Percentiles rank a stretch among this genome's conserved stretches.
phyloP scores from a whole-genome alignment of 345 rosid genomes.

The Eucalyptus cloeziana region DNA sequence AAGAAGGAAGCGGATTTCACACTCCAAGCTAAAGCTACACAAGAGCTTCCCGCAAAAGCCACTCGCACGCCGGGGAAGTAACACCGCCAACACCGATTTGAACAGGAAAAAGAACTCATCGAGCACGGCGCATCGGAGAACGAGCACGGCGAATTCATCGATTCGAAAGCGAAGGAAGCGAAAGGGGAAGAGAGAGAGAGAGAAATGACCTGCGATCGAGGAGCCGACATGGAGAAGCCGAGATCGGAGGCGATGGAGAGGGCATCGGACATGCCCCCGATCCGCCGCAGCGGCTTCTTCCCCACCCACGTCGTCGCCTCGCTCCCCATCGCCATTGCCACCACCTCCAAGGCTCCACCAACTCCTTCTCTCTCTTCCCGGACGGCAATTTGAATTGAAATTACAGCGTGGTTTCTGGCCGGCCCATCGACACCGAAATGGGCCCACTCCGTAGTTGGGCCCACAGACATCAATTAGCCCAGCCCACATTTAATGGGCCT shows the following conservation, averaged over 20 bases:
- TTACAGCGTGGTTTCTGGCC: neutral
- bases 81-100: neutral
- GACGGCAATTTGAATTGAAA: neutral
- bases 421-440: neutral
- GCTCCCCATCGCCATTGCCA: constrained; percentile 62
- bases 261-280: constrained; percentile 96
- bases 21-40: neutral
- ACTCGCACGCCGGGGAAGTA: neutral
- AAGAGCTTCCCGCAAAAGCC: neutral
- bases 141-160: neutral
- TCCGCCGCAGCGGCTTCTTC: constrained; percentile 82
- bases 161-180: neutral
- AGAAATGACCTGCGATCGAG: constrained; percentile 62
- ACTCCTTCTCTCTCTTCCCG: neutral
- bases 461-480: neutral
- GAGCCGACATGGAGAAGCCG: constrained; percentile 68
- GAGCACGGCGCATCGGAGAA: neutral
- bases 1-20: neutral
- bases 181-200: neutral
- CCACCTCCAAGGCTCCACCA: neutral
- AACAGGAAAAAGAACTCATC: neutral
- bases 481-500: neutral
- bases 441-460: neutral
- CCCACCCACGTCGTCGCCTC: constrained; percentile 95
- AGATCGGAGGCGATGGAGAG: constrained; percentile 97